A percentile compares a stretch with the other conserved stretches of the same genome.
These are phyloP conservation scores for Rhynchospora breviuscula DNA, from an alignment of 176 grass and related monocot genomes.

Conservation along the genomic window DNA sequence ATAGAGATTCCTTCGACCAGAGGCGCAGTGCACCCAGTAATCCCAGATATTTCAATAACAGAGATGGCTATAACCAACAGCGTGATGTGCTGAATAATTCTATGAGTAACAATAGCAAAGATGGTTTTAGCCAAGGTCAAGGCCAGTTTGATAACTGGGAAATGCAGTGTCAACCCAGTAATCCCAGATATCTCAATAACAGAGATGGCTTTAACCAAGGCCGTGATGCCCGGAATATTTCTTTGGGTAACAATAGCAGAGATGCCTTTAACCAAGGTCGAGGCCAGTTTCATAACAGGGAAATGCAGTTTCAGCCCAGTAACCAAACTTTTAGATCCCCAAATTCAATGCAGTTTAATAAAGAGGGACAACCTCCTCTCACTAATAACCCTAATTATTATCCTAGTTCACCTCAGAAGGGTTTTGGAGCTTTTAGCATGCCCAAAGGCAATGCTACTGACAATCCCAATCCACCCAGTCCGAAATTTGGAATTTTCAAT, in stretches of 20 bases:
- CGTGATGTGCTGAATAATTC: background rate
- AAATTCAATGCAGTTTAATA: constrained; percentile 3
- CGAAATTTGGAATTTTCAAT: constrained; percentile 27
- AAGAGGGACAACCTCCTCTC: background rate
- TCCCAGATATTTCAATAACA: background rate
- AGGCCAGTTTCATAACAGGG: constrained; percentile 1
- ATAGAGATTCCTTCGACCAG: background rate
- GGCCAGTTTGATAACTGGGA: too few relatives aligned
- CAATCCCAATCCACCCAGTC: background rate
- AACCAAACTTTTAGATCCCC: constrained; percentile 9
- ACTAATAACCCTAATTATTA: constrained; percentile 1
- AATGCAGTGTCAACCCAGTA: too few relatives aligned
- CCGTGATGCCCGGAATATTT: background rate
- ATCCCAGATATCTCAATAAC: too few relatives aligned
- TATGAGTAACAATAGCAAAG: background rate
- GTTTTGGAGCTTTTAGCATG: background rate
- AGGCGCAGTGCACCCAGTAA: background rate
- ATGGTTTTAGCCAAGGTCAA: too few relatives aligned
- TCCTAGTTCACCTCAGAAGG: constrained; percentile 7
- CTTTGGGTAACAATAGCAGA: background rate
- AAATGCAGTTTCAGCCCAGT: background rate
- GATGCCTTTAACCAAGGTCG: constrained; percentile 15
- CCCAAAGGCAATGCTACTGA: background rate
- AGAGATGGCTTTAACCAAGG: background rate
- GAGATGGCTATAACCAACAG: background rate